Evolutionary conservation across 176 grass and related monocot species (phyloP).

Genomic region (Aegilops speltoides): DNA sequence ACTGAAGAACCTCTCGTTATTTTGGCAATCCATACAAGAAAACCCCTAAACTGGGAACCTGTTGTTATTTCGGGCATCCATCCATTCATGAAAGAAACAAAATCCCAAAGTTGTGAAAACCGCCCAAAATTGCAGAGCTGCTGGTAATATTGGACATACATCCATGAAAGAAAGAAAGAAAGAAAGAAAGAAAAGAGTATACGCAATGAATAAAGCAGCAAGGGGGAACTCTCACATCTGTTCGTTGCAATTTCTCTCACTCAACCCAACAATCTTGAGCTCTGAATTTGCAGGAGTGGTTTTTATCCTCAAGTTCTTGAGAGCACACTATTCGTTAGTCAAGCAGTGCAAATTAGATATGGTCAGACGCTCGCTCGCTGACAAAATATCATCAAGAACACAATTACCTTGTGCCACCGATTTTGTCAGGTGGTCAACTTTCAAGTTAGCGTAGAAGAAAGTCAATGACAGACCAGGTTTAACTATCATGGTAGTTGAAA

Average conservation of each 20-base stretch:
- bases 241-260: conserved; percentile 63
- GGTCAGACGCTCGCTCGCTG: background rate
- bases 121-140: too few species aligned
- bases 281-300: conserved; percentile 56
- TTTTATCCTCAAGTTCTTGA: conserved; percentile 73
- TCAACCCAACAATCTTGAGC: conserved; percentile 84
- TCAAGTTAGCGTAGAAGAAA: conserved; percentile 81
- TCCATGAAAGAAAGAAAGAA: too few species aligned
- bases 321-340: conserved; percentile 38
- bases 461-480: conserved; percentile 78
- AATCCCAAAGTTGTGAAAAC: too few species aligned
- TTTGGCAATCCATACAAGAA: too few species aligned
- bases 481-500: conserved; percentile 94
- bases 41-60: too few species aligned
- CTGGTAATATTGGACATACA: too few species aligned
- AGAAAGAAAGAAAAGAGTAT: too few species aligned
- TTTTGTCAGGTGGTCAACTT: conserved; percentile 43
- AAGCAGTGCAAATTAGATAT: conserved; percentile 20
- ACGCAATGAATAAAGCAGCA: background rate
- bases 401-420: conserved; percentile 73
- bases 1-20: too few species aligned
- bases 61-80: too few species aligned
- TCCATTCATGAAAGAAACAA: too few species aligned
- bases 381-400: background rate
- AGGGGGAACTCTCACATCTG: conserved; percentile 41